Evolutionary conservation across 2,329 filamentous ascomycete genomes (phyloP), one percentile per base, ranked within the genome.

Genomic region (Venturia oleaginea): DNA sequence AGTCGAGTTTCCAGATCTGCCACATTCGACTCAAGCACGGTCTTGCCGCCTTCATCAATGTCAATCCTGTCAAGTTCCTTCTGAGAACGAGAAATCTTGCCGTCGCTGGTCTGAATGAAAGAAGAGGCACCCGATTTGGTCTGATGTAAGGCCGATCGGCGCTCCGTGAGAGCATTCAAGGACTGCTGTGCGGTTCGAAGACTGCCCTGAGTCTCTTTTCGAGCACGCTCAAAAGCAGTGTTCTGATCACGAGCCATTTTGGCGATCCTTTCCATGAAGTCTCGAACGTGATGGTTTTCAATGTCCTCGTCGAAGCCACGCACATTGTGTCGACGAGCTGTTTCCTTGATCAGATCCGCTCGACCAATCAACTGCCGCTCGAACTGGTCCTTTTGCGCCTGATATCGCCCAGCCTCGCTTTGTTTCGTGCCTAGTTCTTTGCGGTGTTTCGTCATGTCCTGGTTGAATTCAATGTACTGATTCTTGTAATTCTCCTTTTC

Each of bases 341-440:
- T 86, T 65, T 92, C 87, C 68, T 87, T 91, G 64, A 97, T 86
- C 74, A 96, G 83, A 11, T 83, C 81, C 70, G 88, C 82, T 46
- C 93, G 88, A 55, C 84, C 80, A 69, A 85, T 80, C 3, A 96
- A 73, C 68, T 97, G 90, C 4, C 88, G 85, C 72, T 97, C 91
- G 72, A 94, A 91, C 70, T 89, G 90, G 67, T 90, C 88, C 76
- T 93, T 92, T 72, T 96, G 88, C 2, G 92, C 93, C 74, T 94
- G 85, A 69, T 88, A 86, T 68, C 88, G 90, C 54, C 93, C 93
- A 69, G 86, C 82, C 69, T 92, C 88, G 0, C 73, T 79, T 66
- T 83, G 78, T 68, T 83, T 82, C n/a, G 67, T 67, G 61, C 76
- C 78, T 15, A 79, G 71, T 67, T 2, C 59, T 5, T 65, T 17